phyloP scores from a whole-genome alignment of 768 basidiomycete species.

The Russula abietina region DNA sequence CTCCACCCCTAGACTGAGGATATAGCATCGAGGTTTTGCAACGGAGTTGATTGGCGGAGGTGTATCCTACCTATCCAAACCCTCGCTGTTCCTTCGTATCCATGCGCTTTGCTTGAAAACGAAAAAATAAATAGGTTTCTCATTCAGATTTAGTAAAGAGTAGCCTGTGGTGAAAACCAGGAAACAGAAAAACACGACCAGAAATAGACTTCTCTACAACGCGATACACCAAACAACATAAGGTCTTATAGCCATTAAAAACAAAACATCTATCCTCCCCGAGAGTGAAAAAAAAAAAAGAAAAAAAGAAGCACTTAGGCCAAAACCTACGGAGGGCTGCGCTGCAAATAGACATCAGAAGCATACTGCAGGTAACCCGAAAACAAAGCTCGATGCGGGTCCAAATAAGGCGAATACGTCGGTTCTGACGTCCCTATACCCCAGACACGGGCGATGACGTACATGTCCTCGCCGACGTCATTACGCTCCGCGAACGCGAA shows the following conservation, averaged over 20 bases:
- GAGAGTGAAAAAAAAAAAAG: no score
- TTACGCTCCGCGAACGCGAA: background rate
- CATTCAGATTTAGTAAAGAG: background rate
- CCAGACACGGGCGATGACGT: slow-evolving; percentile 15
- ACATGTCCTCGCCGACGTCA: background rate
- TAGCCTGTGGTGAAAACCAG: background rate
- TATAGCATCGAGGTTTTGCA: no score
- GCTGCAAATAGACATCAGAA: slow-evolving; percentile 4
- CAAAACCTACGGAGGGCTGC: no score
- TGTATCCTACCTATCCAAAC: no score
- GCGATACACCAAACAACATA: background rate
- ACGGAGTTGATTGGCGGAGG: no score
- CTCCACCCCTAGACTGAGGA: no score
- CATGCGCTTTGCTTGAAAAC: no score
- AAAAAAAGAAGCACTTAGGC: no score
- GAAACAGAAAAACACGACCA: background rate
- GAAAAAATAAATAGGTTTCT: no score
- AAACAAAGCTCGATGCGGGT: slow-evolving; percentile 12
- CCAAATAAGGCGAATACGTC: background rate
- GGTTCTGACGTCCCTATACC: slow-evolving; percentile 6
- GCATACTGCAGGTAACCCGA: slow-evolving; percentile 2
- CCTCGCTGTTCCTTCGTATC: no score
- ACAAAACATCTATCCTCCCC: background rate
- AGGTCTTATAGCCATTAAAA: background rate
- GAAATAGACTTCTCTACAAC: background rate